Conservation (phyloP, 805 yeast species). For the Metschnikowia proteae region DNA sequence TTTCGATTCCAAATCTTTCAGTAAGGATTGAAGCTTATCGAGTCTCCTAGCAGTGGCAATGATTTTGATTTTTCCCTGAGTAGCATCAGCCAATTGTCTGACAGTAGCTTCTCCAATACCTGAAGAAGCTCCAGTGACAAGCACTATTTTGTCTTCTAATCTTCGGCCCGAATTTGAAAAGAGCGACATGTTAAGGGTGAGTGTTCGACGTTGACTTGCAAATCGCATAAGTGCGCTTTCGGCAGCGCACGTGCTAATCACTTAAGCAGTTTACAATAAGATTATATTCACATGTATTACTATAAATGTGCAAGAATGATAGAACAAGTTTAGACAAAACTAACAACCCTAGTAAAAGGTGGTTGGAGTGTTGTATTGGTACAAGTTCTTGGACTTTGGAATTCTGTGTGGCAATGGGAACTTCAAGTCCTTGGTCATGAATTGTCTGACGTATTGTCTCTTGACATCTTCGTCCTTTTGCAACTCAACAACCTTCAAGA, state of each 20-base stretch:
- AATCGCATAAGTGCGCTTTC: background rate
- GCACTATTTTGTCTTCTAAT: constrained; percentile 69
- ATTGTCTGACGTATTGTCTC: constrained; percentile 99
- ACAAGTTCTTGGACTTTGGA: constrained; percentile 83
- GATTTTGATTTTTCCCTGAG: constrained; percentile 66
- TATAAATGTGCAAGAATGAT: constrained; percentile 14
- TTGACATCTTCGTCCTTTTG: constrained; percentile 96
- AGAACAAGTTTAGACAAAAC: background rate
- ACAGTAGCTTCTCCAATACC: constrained; percentile 97
- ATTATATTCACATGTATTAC: constrained; percentile 19
- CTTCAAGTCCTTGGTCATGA: constrained; percentile 89
- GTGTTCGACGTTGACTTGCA: background rate
- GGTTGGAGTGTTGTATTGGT: constrained; percentile 90
- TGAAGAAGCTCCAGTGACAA: constrained; percentile 92
- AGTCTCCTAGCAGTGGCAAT: constrained; percentile 76
- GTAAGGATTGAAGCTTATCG: constrained; percentile 52
- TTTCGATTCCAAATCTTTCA: constrained; percentile 41
- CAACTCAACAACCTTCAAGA: constrained; percentile 98
- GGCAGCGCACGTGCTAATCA: background rate
- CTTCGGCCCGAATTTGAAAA: constrained; percentile 66
- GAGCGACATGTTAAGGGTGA: background rate
- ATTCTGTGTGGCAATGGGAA: constrained; percentile 99
- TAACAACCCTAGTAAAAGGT: constrained; percentile 79
- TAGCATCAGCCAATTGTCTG: constrained; percentile 76
- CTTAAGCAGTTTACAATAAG: constrained; percentile 2